These are phyloP conservation scores for Theobroma cacao DNA, from an alignment of 345 rosid genomes.

Conservation along the genomic window DNA sequence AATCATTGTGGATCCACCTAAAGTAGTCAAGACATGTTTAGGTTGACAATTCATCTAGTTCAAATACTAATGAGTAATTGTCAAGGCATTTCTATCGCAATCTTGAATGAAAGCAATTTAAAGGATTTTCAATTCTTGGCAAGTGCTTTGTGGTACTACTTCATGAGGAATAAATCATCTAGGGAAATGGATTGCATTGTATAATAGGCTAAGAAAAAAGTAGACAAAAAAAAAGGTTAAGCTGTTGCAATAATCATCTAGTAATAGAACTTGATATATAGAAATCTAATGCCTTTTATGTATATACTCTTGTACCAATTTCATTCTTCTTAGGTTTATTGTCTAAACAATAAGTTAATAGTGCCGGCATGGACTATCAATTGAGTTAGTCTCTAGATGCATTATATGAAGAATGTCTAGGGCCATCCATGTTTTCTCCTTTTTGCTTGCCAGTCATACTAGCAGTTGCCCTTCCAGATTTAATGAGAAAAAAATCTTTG, in stretches of 20 bases:
- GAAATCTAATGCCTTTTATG: background rate
- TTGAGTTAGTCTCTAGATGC: no score
- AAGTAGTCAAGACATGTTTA: conserved; percentile 58
- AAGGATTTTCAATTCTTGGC: conserved; percentile 16
- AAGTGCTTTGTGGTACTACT: background rate
- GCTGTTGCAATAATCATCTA: background rate
- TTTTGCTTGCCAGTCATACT: no score
- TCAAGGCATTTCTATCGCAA: conserved; percentile 27
- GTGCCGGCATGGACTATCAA: no score
- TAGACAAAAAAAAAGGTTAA: background rate
- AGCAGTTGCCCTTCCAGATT: no score
- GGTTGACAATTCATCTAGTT: background rate
- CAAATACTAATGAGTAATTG: conserved; percentile 21
- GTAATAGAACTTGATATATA: background rate
- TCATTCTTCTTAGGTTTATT: no score
- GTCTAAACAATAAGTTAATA: no score
- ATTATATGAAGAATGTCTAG: no score
- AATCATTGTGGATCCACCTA: conserved; percentile 61
- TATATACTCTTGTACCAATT: no score
- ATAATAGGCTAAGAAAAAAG: conserved; percentile 22
- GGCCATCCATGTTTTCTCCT: no score
- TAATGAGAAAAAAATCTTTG: no score
- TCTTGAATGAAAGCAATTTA: conserved; percentile 30
- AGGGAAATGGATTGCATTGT: conserved; percentile 17
- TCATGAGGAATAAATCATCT: conserved; percentile 14